Evolutionary conservation across 1,284 basidiomycete genomes (phyloP).

Genomic region (Gymnopus androsaceus): DNA sequence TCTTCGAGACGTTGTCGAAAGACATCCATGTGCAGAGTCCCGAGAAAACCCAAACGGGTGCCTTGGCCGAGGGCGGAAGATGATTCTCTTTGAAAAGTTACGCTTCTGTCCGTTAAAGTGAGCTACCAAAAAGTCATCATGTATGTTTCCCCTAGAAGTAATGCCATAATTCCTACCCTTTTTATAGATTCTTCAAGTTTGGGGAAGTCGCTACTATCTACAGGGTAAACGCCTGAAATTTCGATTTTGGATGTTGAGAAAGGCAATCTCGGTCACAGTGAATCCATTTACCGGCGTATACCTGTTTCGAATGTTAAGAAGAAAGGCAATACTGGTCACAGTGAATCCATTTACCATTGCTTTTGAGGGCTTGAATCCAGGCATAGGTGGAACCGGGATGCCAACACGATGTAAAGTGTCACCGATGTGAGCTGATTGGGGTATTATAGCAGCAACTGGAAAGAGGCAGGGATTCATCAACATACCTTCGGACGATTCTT

Average conservation of each 20-base stretch:
- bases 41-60: slow-evolving; percentile 92
- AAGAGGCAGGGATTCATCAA: slow-evolving; percentile 8
- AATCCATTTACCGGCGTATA: slow-evolving; percentile 94
- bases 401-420: slow-evolving; percentile 88
- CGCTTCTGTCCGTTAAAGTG: slow-evolving; percentile 85
- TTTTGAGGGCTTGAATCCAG: slow-evolving; percentile 91
- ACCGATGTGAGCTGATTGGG: slow-evolving; percentile 79
- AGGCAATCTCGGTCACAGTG: too few relatives aligned
- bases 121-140: slow-evolving; percentile 49
- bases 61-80: slow-evolving; percentile 96
- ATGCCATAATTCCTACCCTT: slow-evolving; percentile 55
- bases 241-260: too few relatives aligned
- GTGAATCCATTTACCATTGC: slow-evolving; percentile 71
- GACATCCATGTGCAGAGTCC: slow-evolving; percentile 96
- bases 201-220: slow-evolving; percentile 88
- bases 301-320: slow-evolving; percentile 45
- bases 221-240: too few relatives aligned
- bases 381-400: slow-evolving; percentile 80
- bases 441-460: slow-evolving; percentile 10
- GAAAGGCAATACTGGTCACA: slow-evolving; percentile 1
- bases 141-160: not conserved
- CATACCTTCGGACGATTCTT: slow-evolving; percentile 92
- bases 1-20: slow-evolving; percentile 96
- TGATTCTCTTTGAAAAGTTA: slow-evolving; percentile 90
- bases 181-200: slow-evolving; percentile 97